phyloP scores from a whole-genome alignment of 805 yeast genomes.

The Wilhelminamyces savonicus region DNA sequence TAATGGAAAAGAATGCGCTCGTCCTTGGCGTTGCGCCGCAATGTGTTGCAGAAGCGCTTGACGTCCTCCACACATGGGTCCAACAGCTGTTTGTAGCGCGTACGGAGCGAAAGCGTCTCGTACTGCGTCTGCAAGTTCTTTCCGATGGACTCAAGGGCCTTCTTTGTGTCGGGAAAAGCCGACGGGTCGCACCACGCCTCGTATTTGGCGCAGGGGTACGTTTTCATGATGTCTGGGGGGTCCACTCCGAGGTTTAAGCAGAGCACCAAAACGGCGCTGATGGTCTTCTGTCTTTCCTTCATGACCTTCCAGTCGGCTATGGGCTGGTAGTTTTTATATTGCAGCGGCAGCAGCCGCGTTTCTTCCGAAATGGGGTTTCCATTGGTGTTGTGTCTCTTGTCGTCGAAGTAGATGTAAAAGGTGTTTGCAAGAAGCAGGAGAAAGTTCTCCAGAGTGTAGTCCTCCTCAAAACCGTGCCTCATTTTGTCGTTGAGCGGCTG shows the following conservation, averaged over 20 bases:
- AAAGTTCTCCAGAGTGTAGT: conserved; percentile 51
- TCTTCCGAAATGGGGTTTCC: conserved; percentile 69
- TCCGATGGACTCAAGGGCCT: conserved; percentile 88
- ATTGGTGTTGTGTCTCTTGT: conserved; percentile 85
- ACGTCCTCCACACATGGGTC: conserved; percentile 97
- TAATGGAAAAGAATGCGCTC: conserved; percentile 91
- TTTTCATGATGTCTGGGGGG: conserved; percentile 92
- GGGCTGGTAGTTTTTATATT: conserved; percentile 52
- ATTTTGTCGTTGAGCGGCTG: conserved; percentile 48
- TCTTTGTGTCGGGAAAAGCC: conserved; percentile 73
- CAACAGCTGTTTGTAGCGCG: conserved; percentile 82
- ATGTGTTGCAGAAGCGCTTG: conserved; percentile 81
- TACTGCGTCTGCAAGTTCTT: conserved; percentile 83
- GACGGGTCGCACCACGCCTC: conserved; percentile 95
- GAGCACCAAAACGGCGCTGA: conserved; percentile 84
- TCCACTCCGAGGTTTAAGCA: conserved; percentile 93
- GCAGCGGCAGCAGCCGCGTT: conserved; percentile 37
- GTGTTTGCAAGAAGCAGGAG: conserved; percentile 54
- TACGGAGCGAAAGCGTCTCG: conserved; percentile 79
- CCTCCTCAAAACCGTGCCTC: conserved; percentile 63
- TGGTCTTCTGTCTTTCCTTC: conserved; percentile 87
- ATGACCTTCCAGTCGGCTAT: conserved; percentile 87
- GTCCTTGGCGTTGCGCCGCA: conserved; percentile 86
- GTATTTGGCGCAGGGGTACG: conserved; percentile 84
- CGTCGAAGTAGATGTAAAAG: conserved; percentile 81